Conservation (phyloP, 2,329 filamentous ascomycete genomes). For the Colletotrichum cuscutae region DNA sequence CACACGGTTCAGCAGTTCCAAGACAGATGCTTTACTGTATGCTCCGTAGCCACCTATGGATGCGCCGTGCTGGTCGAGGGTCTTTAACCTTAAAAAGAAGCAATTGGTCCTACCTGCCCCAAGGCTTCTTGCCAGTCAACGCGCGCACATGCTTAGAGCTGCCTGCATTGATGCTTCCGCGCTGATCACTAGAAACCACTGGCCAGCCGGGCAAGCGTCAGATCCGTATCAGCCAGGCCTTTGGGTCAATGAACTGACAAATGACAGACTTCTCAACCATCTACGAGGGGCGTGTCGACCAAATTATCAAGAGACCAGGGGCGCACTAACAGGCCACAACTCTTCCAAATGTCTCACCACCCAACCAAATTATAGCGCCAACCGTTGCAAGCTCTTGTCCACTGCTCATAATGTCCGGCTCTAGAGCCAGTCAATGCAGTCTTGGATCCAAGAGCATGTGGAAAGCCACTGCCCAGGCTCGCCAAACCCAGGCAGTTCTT, state of each 20-base stretch:
- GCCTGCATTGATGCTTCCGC: constrained; percentile 7
- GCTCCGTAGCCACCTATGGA: background rate
- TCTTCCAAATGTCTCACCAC: constrained; percentile 19
- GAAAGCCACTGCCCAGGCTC: background rate
- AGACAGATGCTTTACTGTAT: background rate
- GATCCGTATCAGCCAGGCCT: background rate
- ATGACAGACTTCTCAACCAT: background rate
- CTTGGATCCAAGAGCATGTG: background rate
- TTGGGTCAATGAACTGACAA: background rate
- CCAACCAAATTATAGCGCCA: constrained; percentile 7
- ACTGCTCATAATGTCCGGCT: constrained; percentile 7
- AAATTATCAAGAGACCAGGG: constrained; percentile 13
- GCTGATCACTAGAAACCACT: background rate
- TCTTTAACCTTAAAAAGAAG: constrained; percentile 9
- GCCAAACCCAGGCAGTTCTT: background rate
- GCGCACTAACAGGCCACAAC: constrained; percentile 5
- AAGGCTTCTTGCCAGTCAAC: background rate
- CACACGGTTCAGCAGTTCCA: constrained; percentile 30
- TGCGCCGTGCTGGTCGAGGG: background rate
- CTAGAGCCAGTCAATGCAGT: background rate
- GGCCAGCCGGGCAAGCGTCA: background rate
- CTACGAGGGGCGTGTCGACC: constrained; percentile 5
- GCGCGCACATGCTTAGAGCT: background rate
- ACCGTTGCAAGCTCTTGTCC: constrained; percentile 17
- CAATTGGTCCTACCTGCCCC: background rate